These are phyloP conservation scores for Globisporangium cylindrosporum DNA, from an alignment of 352 stramenopile species.

Conservation along the genomic window DNA sequence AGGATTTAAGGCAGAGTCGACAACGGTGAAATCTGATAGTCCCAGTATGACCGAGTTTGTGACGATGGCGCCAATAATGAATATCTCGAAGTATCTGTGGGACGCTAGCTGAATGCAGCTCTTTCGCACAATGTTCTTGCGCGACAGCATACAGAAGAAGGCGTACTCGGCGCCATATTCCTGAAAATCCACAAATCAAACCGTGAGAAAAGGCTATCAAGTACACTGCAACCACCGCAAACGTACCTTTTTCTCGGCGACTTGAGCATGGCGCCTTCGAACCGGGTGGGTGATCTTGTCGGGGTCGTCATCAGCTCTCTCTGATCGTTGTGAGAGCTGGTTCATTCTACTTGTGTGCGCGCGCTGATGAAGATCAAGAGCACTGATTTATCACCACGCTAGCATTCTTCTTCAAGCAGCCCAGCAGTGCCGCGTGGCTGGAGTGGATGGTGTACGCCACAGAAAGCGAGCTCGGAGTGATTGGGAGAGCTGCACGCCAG, in stretches of 20 bases:
- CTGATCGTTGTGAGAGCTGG: not conserved
- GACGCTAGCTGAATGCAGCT: conserved; percentile 47
- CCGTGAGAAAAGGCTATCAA: not conserved
- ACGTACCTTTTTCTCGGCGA: conserved; percentile 15
- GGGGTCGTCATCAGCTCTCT: conserved; percentile 9
- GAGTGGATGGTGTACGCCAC: not conserved
- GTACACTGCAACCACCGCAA: not conserved
- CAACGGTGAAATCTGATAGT: conserved; percentile 77
- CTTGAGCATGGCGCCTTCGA: conserved; percentile 12
- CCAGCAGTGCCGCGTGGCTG: not conserved
- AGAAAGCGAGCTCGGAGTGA: not conserved
- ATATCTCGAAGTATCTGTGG: conserved; percentile 71
- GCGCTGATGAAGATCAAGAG: not conserved
- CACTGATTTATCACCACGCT: not conserved
- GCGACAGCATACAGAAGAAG: conserved; percentile 40
- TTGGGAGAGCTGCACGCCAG: not conserved
- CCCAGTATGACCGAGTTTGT: conserved; percentile 87
- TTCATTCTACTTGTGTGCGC: conserved; percentile 9
- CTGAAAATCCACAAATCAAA: conserved; percentile 12
- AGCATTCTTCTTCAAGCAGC: conserved; percentile 11
- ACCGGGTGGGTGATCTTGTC: conserved; percentile 5
- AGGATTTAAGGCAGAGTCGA: conserved; percentile 62
- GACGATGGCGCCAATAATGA: conserved; percentile 87
- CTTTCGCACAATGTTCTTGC: conserved; percentile 45
- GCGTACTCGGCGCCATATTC: conserved; percentile 45